phyloP scores from a whole-genome alignment of 805 yeast species.

The Debaryomyces prosopidis region DNA sequence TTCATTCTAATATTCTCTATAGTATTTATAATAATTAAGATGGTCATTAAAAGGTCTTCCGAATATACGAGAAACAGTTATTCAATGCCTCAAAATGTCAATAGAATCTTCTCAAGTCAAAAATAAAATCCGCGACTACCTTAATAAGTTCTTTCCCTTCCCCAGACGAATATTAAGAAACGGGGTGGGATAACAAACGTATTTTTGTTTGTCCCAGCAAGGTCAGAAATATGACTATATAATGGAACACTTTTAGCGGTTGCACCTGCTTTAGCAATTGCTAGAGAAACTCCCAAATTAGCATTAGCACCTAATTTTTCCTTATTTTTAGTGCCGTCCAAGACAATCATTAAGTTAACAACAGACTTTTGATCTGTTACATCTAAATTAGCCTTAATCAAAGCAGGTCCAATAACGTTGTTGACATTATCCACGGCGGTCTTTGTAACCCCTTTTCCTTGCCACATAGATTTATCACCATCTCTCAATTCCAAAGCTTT shows the following conservation, averaged over 20 bases:
- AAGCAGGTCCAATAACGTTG: constrained; percentile 91
- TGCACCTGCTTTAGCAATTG: constrained; percentile 97
- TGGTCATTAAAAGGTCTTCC: no score
- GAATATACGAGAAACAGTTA: no score
- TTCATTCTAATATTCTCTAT: no score
- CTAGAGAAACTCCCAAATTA: constrained; percentile 95
- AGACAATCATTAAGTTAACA: constrained; percentile 79
- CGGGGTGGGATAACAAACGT: constrained; percentile 98
- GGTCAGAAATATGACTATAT: constrained; percentile 84
- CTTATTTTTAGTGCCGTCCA: constrained; percentile 98
- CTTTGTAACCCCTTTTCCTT: constrained; percentile 97
- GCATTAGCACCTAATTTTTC: constrained; percentile 98
- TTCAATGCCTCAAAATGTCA: no score
- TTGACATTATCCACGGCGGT: constrained; percentile 98
- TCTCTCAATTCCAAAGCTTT: constrained; percentile 98
- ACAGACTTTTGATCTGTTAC: constrained; percentile 83
- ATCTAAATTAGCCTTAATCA: constrained; percentile 76
- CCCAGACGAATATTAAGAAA: constrained; percentile 56
- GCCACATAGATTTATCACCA: constrained; percentile 96
- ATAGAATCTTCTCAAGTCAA: no score
- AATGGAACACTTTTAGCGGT: constrained; percentile 92
- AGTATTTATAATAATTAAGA: no score
- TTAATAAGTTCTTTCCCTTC: no score
- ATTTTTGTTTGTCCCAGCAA: constrained; percentile 68
- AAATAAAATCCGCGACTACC: no score